These are phyloP conservation scores for Paraphaeosphaeria sporulosa DNA, from an alignment of 2,329 filamentous ascomycete genomes.

Conservation along the genomic window DNA sequence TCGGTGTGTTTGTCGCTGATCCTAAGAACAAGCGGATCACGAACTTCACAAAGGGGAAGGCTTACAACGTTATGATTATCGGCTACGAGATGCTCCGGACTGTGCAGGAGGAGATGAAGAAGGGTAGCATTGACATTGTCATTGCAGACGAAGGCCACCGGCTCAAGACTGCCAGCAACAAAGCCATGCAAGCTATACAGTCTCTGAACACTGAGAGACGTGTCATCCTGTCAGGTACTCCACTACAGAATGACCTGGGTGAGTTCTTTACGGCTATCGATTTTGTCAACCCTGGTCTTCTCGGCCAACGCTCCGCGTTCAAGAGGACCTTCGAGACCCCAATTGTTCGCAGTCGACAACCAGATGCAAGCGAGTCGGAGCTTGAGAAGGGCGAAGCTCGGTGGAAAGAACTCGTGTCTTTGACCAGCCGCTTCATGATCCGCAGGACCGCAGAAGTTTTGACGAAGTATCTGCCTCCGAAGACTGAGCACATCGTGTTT, in stretches of 20 bases:
- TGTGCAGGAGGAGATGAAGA: slow-evolving; percentile 70
- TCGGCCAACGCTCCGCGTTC: slow-evolving; percentile 69
- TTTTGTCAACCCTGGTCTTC: slow-evolving; percentile 71
- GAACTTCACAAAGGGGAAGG: slow-evolving; percentile 73
- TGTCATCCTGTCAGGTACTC: slow-evolving; percentile 71
- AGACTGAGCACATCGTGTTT: slow-evolving; percentile 73
- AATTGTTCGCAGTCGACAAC: slow-evolving; percentile 70
- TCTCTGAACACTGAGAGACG: slow-evolving; percentile 67
- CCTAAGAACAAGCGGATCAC: slow-evolving; percentile 66
- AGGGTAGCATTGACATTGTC: slow-evolving; percentile 71
- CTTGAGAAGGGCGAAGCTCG: slow-evolving; percentile 70
- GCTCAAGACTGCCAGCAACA: slow-evolving; percentile 73
- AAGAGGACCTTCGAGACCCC: slow-evolving; percentile 70
- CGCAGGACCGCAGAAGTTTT: slow-evolving; percentile 72
- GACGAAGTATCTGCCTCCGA: slow-evolving; percentile 69
- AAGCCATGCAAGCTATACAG: slow-evolving; percentile 71
- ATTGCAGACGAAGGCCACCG: slow-evolving; percentile 75
- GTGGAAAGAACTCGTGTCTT: slow-evolving; percentile 66
- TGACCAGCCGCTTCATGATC: slow-evolving; percentile 71
- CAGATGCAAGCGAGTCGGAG: slow-evolving; percentile 66
- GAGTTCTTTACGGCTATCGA: slow-evolving; percentile 75
- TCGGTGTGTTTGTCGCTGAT: slow-evolving; percentile 72
- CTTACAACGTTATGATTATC: slow-evolving; percentile 76
- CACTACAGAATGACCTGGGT: slow-evolving; percentile 72
- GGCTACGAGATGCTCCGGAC: slow-evolving; percentile 74